These are phyloP conservation scores for Echinochloa phyllopogon DNA, from an alignment of 176 grass and related monocot species.

Conservation along the genomic window DNA sequence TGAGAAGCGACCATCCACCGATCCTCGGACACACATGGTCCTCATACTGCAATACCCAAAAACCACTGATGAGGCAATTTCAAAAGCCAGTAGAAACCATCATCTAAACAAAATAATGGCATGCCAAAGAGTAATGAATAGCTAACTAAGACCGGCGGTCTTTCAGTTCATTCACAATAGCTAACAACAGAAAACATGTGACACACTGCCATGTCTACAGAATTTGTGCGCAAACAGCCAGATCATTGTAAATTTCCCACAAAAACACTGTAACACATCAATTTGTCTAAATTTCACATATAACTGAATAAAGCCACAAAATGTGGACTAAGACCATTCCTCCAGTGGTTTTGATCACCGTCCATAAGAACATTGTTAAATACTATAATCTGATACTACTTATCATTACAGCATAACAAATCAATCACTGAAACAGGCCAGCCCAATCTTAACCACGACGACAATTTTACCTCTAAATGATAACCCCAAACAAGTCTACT, in stretches of 20 bases:
- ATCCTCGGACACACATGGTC: no score
- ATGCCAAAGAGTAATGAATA: background rate
- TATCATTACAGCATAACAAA: background rate
- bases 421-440: background rate
- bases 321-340: background rate
- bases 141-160: background rate
- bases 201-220: background rate
- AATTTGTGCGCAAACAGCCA: background rate
- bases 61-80: background rate
- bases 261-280: background rate
- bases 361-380: background rate
- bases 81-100: background rate
- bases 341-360: background rate
- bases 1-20: no score
- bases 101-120: background rate
- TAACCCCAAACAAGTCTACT: background rate
- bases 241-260: background rate
- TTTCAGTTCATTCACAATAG: background rate
- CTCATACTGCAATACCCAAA: constrained; percentile 12
- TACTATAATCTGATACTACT: background rate
- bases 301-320: background rate
- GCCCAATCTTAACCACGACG: background rate
- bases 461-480: background rate
- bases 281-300: background rate
- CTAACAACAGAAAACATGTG: background rate